phyloP scores from a whole-genome alignment of 441 rosid genomes.

The Raphanus hybrid region DNA sequence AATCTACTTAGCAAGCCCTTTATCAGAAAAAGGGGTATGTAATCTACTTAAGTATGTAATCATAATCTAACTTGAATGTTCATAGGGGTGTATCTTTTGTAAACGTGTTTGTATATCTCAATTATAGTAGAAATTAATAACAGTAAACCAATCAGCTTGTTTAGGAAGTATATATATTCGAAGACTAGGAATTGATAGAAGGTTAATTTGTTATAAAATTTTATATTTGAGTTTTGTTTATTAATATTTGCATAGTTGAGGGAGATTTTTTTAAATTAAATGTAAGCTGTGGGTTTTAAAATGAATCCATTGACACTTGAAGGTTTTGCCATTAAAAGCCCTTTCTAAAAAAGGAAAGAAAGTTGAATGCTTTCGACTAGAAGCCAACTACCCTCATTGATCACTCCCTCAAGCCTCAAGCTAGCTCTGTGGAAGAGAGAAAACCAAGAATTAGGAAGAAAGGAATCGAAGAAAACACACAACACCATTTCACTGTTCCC shows the following conservation, averaged over 20 bases:
- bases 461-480: background rate
- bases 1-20: background rate
- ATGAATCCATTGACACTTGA: background rate
- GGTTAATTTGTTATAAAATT: background rate
- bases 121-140: background rate
- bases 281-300: background rate
- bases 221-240: background rate
- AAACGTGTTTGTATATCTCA: background rate
- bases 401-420: conserved; percentile 5
- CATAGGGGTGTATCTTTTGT: background rate
- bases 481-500: background rate
- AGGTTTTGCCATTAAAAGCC: background rate
- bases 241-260: background rate
- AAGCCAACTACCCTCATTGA: background rate
- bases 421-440: background rate
- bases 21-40: too few species aligned
- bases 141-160: background rate
- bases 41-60: conserved; percentile 8
- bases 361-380: background rate
- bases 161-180: conserved; percentile 7
- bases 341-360: background rate
- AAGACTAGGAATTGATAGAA: background rate
- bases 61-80: conserved; percentile 18
- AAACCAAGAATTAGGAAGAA: background rate
- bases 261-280: background rate